Evolutionary conservation across 2,329 filamentous ascomycete species (phyloP).

Genomic region (Claviceps paspali): DNA sequence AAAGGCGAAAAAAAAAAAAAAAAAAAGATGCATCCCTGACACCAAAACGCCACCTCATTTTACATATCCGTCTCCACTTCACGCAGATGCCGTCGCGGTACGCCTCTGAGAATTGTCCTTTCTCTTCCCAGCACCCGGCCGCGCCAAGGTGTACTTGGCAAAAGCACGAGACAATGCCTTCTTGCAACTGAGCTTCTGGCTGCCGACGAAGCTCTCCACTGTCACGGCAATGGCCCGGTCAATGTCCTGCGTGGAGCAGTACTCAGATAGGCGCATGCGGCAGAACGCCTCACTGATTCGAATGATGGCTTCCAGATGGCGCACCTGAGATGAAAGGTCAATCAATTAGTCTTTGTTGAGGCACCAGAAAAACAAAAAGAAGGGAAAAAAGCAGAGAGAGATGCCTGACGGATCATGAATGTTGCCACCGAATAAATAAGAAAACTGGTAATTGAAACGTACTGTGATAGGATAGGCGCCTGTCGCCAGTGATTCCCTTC

Average conservation of each 20-base stretch:
- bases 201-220: slow-evolving; percentile 88
- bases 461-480: slow-evolving; percentile 97
- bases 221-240: slow-evolving; percentile 95
- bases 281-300: slow-evolving; percentile 88
- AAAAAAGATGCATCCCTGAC: neutral
- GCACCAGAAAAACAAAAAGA: neutral
- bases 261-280: slow-evolving; percentile 96
- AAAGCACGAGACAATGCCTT: slow-evolving; percentile 89
- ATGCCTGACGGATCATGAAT: no score
- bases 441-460: slow-evolving; percentile 24
- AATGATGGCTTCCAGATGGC: slow-evolving; percentile 95
- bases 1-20: no score
- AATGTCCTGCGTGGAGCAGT: slow-evolving; percentile 79
- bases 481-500: slow-evolving; percentile 79
- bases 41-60: neutral
- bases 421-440: no score
- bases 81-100: slow-evolving; percentile 2
- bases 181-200: slow-evolving; percentile 95
- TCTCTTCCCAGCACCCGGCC: slow-evolving; percentile 25
- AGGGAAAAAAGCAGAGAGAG: neutral
- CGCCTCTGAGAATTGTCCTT: slow-evolving; percentile 5
- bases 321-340: slow-evolving; percentile 55
- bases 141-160: slow-evolving; percentile 69
- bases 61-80: neutral
- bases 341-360: no score